Base-by-base conservation (phyloP, 306 rosid species). In the Canavalia gladiata region DNA sequence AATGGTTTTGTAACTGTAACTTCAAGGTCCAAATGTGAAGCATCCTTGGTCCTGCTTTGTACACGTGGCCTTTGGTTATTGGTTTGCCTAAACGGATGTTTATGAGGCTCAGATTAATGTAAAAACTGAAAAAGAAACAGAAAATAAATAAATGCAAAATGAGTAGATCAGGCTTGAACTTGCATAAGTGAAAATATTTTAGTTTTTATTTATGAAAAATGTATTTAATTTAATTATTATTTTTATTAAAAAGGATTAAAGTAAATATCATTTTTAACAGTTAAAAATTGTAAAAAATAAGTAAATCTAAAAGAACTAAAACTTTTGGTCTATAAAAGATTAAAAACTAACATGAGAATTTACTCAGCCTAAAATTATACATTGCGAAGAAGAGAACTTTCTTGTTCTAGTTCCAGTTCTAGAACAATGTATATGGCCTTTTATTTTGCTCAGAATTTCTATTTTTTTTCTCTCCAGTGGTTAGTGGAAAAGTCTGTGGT, bases 11-110 rank as follows among this genome's bases (percentile, higher is more conserved):
- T 30, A 28, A 28, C 4, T 13, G 64, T 13, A 4, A 41, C n/a
- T 46, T 76, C 64, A 39, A 35, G 30, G 33, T 46, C 64, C 72
- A 42, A 56, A 68, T 13, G 66, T 68, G 71, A 55, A 81, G 39
- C 68, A 87, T 71, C 72, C 63, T 68, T 65, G 97, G 99, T 8
- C 75, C 7, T 76, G 83, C 31, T 84, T 88, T 33, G 55, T 94
- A 92, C 98, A 92, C 97, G 98, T 95, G 96, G 94, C 84, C 33
- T 84, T 9, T 51, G 37, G 12, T 60, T 66, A 77, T 71, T 81
- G 77, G 89, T 69, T 75, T 81, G 68, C 76, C 78, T 57, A 66
- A 80, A 13, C 77, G 88, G 88, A 77, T 25, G 77, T 66, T 49
- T 54, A 2, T 46, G 62, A 55, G 75, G 87, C 84, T 80, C 45